Conservation (phyloP, 495 filamentous ascomycete genomes). For the Penicillium lagena region DNA sequence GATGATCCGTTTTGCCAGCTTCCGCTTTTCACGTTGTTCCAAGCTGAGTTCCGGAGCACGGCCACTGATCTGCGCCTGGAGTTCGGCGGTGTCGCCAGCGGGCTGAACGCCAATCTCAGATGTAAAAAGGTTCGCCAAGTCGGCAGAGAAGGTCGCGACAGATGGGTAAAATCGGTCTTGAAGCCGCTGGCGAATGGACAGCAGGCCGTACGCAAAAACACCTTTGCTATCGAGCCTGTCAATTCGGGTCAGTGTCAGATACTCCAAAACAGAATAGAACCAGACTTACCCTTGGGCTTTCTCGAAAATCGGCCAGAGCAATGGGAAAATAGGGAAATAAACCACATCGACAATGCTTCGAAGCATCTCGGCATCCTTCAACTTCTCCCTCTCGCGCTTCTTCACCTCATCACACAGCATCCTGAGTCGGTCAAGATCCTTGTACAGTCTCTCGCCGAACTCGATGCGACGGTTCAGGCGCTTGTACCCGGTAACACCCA, state of each 20-base stretch:
- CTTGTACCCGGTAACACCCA: slow-evolving; percentile 77
- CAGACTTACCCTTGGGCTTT: slow-evolving; percentile 64
- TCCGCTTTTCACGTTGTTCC: slow-evolving; percentile 59
- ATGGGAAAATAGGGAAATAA: slow-evolving; percentile 79
- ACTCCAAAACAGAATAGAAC: not conserved
- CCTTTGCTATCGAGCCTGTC: slow-evolving; percentile 66
- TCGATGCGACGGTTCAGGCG: slow-evolving; percentile 78
- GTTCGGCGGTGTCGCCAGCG: slow-evolving; percentile 45
- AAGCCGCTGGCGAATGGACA: slow-evolving; percentile 56
- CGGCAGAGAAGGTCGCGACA: slow-evolving; percentile 64
- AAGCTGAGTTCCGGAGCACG: slow-evolving; percentile 50
- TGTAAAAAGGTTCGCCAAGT: slow-evolving; percentile 65
- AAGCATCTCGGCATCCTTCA: slow-evolving; percentile 69
- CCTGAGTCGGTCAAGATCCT: slow-evolving; percentile 69
- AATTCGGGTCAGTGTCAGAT: slow-evolving; percentile 26
- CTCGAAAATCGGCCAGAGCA: slow-evolving; percentile 75
- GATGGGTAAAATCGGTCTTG: slow-evolving; percentile 69
- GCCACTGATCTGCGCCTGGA: slow-evolving; percentile 47
- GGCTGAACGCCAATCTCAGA: slow-evolving; percentile 54
- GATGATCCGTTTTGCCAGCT: slow-evolving; percentile 75
- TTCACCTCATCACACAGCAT: slow-evolving; percentile 61
- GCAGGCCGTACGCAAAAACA: slow-evolving; percentile 60
- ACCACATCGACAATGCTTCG: slow-evolving; percentile 73
- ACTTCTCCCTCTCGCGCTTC: slow-evolving; percentile 65
- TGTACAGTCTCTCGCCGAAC: slow-evolving; percentile 69